Evolutionary conservation across 495 filamentous ascomycete species (phyloP).

Genomic region (Endocarpon pusillum): DNA sequence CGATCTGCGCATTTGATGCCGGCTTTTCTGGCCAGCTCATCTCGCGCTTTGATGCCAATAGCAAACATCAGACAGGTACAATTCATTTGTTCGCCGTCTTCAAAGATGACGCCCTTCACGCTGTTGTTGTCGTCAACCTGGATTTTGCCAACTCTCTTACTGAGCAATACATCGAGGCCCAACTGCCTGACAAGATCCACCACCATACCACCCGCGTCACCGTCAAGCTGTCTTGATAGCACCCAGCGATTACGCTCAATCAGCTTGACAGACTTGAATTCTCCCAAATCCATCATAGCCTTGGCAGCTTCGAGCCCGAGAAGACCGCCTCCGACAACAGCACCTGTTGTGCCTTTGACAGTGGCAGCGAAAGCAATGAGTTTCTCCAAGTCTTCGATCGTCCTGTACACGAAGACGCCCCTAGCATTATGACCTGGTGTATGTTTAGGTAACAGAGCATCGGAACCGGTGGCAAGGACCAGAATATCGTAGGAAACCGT

Average conservation of each 20-base stretch:
- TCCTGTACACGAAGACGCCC: slow-evolving; percentile 91
- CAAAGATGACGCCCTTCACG: slow-evolving; percentile 63
- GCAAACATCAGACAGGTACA: slow-evolving; percentile 85
- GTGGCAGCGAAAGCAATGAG: slow-evolving; percentile 56
- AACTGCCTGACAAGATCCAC: slow-evolving; percentile 65
- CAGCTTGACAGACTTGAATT: slow-evolving; percentile 61
- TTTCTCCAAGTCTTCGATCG: slow-evolving; percentile 66
- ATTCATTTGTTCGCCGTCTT: slow-evolving; percentile 68
- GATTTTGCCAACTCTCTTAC: slow-evolving; percentile 59
- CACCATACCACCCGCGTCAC: slow-evolving; percentile 69
- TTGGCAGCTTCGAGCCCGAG: slow-evolving; percentile 88
- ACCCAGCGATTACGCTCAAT: slow-evolving; percentile 89
- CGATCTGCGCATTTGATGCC: slow-evolving; percentile 60
- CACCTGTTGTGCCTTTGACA: slow-evolving; percentile 52
- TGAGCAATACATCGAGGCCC: slow-evolving; percentile 72
- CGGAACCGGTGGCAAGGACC: slow-evolving; percentile 81
- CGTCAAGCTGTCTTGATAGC: slow-evolving; percentile 69
- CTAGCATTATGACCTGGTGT: slow-evolving; percentile 74
- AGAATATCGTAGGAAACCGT: slow-evolving; percentile 73
- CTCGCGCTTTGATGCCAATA: slow-evolving; percentile 73
- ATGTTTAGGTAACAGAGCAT: slow-evolving; percentile 63
- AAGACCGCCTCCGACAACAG: slow-evolving; percentile 80
- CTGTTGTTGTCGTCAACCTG: slow-evolving; percentile 46
- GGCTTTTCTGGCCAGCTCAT: slow-evolving; percentile 55
- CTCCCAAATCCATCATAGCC: slow-evolving; percentile 78